These are phyloP conservation scores for Neurospora crassa DNA, from an alignment of 2,329 filamentous ascomycete genomes.

Conservation along the genomic window DNA sequence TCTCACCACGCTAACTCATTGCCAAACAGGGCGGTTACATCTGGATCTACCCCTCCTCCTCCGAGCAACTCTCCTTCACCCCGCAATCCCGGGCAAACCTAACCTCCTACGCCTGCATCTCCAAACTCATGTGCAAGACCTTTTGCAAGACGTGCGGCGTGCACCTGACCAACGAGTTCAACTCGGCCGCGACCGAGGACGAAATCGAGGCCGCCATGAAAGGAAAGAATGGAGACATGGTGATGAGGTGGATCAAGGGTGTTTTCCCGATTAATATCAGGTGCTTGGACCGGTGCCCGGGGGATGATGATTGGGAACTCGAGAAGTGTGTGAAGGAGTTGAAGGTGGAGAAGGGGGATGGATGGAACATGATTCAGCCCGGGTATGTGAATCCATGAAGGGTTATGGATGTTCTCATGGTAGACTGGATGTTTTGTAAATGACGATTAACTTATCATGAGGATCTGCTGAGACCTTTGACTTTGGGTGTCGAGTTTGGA, in stretches of 20 bases:
- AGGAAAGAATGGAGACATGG: constrained; percentile 15
- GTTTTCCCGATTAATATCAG: constrained; percentile 29
- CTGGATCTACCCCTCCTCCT: constrained; percentile 33
- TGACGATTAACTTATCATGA: background rate
- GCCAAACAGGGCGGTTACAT: constrained; percentile 28
- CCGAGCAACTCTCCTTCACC: background rate
- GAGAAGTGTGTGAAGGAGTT: constrained; percentile 22
- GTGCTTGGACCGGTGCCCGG: constrained; percentile 20
- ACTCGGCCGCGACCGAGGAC: constrained; percentile 23
- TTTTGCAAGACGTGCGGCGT: constrained; percentile 43
- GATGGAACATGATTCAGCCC: constrained; percentile 20
- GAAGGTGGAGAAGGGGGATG: constrained; percentile 18
- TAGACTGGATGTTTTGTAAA: background rate
- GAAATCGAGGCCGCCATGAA: constrained; percentile 23
- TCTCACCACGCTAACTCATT: too few relatives aligned
- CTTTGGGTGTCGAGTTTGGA: background rate
- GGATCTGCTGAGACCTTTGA: background rate
- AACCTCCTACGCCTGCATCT: constrained; percentile 27
- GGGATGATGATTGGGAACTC: constrained; percentile 13
- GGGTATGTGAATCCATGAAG: constrained; percentile 29
- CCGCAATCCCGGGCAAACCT: constrained; percentile 31
- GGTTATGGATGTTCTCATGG: background rate
- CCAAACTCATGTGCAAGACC: constrained; percentile 25
- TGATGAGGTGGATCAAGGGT: constrained; percentile 10
- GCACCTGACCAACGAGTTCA: constrained; percentile 25